Evolutionary conservation across 1,284 basidiomycete species (phyloP).

Genomic region (Ustilago trichophora): DNA sequence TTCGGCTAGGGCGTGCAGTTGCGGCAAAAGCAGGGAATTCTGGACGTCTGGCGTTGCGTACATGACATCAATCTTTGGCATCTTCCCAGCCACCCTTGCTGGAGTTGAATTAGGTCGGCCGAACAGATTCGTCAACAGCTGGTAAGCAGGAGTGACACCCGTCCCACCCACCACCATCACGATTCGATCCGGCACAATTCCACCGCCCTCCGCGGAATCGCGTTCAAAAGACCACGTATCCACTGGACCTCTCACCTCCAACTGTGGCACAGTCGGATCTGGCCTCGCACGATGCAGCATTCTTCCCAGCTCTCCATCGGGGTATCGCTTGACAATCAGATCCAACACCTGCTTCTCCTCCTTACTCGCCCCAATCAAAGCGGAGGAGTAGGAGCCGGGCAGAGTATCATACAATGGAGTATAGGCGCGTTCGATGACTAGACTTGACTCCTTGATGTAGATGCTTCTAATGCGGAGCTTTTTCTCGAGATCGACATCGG

Average conservation of each 20-base stretch:
- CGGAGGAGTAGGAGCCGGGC: slow-evolving; percentile 14
- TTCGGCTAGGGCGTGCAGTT: slow-evolving; percentile 22
- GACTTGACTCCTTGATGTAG: slow-evolving; percentile 49
- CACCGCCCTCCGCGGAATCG: not conserved
- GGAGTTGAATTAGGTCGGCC: slow-evolving; percentile 2
- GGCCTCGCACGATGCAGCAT: slow-evolving; percentile 35
- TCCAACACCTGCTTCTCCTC: slow-evolving; percentile 16
- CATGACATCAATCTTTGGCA: slow-evolving; percentile 35
- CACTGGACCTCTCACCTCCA: slow-evolving; percentile 48
- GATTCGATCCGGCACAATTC: slow-evolving; percentile 19
- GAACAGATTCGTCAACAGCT: slow-evolving; percentile 43
- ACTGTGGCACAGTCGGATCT: slow-evolving; percentile 10
- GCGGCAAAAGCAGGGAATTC: slow-evolving; percentile 36
- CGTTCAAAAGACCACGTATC: slow-evolving; percentile 43
- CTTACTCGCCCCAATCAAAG: not conserved
- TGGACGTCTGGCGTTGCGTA: slow-evolving; percentile 27
- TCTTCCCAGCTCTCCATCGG: slow-evolving; percentile 48
- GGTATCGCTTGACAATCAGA: slow-evolving; percentile 48
- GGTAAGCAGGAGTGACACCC: slow-evolving; percentile 52
- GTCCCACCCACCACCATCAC: slow-evolving; percentile 52
- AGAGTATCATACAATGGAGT: slow-evolving; percentile 49
- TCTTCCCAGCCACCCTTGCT: too few relatives aligned
- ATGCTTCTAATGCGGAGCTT: slow-evolving; percentile 28
- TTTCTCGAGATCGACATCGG: not conserved
- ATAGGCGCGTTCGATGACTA: slow-evolving; percentile 55